Percentiles rank a stretch among this genome's conserved stretches.
Evolutionary conservation across 2,329 filamentous ascomycete species (phyloP).

Genomic region (Macroventuria anomochaeta): DNA sequence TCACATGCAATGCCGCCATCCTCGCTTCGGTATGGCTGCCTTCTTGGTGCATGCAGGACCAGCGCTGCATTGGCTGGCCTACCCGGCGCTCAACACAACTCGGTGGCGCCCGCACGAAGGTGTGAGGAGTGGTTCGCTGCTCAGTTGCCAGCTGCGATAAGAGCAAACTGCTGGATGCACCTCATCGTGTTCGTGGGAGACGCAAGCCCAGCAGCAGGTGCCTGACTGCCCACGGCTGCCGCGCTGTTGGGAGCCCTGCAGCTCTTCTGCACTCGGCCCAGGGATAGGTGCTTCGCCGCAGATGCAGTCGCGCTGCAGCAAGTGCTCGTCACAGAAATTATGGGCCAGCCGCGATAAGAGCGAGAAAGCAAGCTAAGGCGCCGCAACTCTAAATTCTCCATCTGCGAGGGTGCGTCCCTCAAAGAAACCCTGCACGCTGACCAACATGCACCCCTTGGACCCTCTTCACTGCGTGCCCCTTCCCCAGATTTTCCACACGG

Average conservation of each 20-base stretch:
- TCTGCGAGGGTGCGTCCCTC: not conserved
- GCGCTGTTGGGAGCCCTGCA: constrained; percentile 13
- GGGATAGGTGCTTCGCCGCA: not conserved
- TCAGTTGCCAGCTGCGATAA: constrained; percentile 3
- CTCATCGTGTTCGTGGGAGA: not conserved
- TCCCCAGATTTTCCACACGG: constrained; percentile 14
- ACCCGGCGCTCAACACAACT: constrained; percentile 17
- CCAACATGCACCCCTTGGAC: constrained; percentile 7
- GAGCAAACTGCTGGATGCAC: not conserved
- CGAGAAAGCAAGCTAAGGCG: not conserved
- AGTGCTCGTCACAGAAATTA: constrained; percentile 11
- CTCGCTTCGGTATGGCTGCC: constrained; percentile 12
- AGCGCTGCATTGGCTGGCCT: constrained; percentile 9
- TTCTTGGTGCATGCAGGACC: constrained; percentile 8
- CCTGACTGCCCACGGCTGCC: not conserved
- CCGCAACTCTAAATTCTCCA: constrained; percentile 13
- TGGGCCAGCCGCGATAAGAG: constrained; percentile 19
- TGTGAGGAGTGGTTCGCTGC: constrained; percentile 3
- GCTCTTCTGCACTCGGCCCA: not conserved
- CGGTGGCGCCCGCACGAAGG: constrained; percentile 7
- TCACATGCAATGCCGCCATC: constrained; percentile 5
- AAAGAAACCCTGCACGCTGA: constrained; percentile 7
- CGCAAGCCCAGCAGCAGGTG: constrained; percentile 3
- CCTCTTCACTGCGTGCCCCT: constrained; percentile 4
- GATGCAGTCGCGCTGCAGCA: not conserved